These are phyloP conservation scores for Pichia sp. DNA, from an alignment of 1,139 yeast species.

Conservation along the genomic window DNA sequence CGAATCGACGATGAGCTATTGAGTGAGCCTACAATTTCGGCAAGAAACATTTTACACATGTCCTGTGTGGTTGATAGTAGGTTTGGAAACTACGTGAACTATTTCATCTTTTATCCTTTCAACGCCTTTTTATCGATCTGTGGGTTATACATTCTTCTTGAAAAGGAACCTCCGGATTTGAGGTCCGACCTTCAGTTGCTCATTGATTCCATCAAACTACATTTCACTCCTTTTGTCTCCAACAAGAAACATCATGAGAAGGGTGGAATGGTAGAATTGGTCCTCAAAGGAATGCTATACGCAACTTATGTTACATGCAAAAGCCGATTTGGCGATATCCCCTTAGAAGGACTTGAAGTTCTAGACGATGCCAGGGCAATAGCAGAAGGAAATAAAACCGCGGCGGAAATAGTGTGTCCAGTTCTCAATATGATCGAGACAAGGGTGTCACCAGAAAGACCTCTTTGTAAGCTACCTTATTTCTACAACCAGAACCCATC, in stretches of 20 bases:
- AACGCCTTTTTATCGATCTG: slow-evolving; percentile 29
- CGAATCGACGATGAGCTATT: slow-evolving; percentile 5
- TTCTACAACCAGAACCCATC: neutral
- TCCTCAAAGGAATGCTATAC: slow-evolving; percentile 18
- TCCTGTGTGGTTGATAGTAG: slow-evolving; percentile 18
- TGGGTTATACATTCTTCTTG: slow-evolving; percentile 25
- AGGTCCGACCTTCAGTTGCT: slow-evolving; percentile 24
- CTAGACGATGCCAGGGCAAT: slow-evolving; percentile 10
- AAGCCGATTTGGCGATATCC: slow-evolving; percentile 10
- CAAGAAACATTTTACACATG: slow-evolving; percentile 25
- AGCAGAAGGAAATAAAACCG: slow-evolving; percentile 1
- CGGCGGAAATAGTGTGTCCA: slow-evolving; percentile 2
- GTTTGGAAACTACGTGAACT: slow-evolving; percentile 19
- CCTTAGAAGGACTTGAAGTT: slow-evolving; percentile 9
- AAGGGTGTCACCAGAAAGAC: neutral
- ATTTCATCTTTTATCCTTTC: slow-evolving; percentile 29
- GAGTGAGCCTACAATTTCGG: slow-evolving; percentile 22
- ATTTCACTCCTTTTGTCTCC: slow-evolving; percentile 17
- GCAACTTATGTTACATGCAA: slow-evolving; percentile 15
- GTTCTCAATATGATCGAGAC: too few relatives aligned
- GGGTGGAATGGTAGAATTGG: slow-evolving; percentile 18
- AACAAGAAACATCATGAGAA: slow-evolving; percentile 11
- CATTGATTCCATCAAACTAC: slow-evolving; percentile 18
- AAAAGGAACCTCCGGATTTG: slow-evolving; percentile 12
- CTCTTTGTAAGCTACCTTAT: slow-evolving; percentile 7